These are phyloP conservation scores for Penicillium canescens DNA, from an alignment of 495 filamentous ascomycete genomes.

Conservation along the genomic window DNA sequence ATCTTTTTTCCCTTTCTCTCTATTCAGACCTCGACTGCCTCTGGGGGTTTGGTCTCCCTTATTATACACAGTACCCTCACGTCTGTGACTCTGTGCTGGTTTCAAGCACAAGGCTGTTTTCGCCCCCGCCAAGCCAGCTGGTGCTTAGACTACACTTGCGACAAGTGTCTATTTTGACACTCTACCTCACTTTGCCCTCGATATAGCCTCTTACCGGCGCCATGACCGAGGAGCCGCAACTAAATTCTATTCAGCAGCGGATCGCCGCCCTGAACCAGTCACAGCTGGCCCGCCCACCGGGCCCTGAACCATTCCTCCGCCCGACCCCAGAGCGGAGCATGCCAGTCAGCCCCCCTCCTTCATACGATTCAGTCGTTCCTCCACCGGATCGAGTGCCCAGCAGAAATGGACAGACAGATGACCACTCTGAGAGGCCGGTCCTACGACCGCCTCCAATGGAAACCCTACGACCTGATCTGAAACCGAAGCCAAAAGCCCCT, in stretches of 20 bases:
- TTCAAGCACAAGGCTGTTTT: slow-evolving; percentile 2
- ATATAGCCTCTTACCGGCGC: background rate
- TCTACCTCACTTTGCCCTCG: background rate
- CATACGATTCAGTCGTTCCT: slow-evolving; percentile 37
- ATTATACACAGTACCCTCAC: too few relatives aligned
- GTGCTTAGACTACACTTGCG: slow-evolving; percentile 4
- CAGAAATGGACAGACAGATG: slow-evolving; percentile 46
- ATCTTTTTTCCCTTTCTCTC: background rate
- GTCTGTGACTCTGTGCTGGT: too few relatives aligned
- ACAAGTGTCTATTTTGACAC: slow-evolving; percentile 1
- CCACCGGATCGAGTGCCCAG: slow-evolving; percentile 28
- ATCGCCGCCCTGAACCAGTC: slow-evolving; percentile 61
- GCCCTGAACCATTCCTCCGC: slow-evolving; percentile 23
- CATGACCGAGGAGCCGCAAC: slow-evolving; percentile 42
- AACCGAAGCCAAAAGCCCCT: slow-evolving; percentile 36
- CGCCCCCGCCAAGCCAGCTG: slow-evolving; percentile 21
- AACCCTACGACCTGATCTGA: slow-evolving; percentile 32
- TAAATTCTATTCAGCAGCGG: slow-evolving; percentile 56
- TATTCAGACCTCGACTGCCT: too few relatives aligned
- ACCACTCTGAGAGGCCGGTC: slow-evolving; percentile 19
- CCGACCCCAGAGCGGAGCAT: slow-evolving; percentile 43
- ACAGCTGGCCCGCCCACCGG: slow-evolving; percentile 45
- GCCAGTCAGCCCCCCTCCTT: slow-evolving; percentile 48
- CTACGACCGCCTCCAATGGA: slow-evolving; percentile 20
- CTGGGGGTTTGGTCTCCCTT: too few relatives aligned